These are phyloP conservation scores for Acacia pycnantha DNA, from an alignment of 331 rosid genomes.

Conservation along the genomic window DNA sequence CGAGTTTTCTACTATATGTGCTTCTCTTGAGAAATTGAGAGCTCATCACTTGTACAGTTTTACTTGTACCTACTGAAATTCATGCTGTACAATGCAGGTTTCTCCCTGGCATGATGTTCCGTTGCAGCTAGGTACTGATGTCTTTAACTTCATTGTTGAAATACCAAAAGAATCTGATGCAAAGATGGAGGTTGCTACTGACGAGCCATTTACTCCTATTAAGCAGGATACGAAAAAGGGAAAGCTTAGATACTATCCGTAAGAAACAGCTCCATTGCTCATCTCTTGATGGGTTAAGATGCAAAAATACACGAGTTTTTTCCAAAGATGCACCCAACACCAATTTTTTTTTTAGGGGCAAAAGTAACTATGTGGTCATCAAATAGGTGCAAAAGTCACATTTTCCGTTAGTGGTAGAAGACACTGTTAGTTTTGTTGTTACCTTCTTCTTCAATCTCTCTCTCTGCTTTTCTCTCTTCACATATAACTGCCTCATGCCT, in stretches of 20 bases:
- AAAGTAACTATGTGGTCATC: no score
- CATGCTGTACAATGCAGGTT: constrained; percentile 49
- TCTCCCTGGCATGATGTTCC: constrained; percentile 99
- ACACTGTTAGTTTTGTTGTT: no score
- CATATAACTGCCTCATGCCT: no score
- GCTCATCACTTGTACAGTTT: constrained; percentile 7
- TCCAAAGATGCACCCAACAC: no score
- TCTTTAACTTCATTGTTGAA: constrained; percentile 75
- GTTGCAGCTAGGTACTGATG: constrained; percentile 65
- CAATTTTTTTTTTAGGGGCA: no score
- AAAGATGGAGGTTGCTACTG: constrained; percentile 99
- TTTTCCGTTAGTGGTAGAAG: no score
- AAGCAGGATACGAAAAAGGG: constrained; percentile 96
- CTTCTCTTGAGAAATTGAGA: constrained; percentile 1
- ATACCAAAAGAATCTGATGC: constrained; percentile 97
- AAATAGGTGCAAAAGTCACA: no score
- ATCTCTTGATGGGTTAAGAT: background rate
- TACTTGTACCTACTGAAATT: constrained; percentile 1
- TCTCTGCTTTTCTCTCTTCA: no score
- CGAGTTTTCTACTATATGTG: background rate
- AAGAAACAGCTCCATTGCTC: constrained; percentile 37
- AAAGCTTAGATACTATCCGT: constrained; percentile 96
- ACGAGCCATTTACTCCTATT: constrained; percentile 82
- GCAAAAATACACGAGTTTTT: no score
- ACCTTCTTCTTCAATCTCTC: no score